phyloP scores from a whole-genome alignment of 768 basidiomycete species.

The Holtermannia corniformis region DNA sequence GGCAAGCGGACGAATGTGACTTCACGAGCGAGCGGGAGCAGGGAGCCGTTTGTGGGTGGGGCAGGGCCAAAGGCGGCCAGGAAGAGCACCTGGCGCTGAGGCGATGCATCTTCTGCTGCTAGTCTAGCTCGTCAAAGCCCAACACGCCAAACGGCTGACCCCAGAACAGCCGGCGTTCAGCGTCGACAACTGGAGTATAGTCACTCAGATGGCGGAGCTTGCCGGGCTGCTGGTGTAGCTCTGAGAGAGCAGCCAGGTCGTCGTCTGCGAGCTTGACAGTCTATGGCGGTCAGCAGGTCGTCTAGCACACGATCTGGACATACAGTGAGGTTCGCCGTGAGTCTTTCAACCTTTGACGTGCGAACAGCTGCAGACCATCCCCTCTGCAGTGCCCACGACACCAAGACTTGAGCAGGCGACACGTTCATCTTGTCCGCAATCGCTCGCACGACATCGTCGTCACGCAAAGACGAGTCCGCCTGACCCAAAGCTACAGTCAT shows the following conservation, averaged over 20 bases:
- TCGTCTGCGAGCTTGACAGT: no score
- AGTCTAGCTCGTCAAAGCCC: no score
- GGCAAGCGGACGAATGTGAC: conserved; percentile 14
- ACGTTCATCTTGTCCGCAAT: conserved; percentile 50
- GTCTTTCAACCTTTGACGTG: conserved; percentile 46
- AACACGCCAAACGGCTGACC: no score
- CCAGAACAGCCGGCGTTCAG: no score
- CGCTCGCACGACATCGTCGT: conserved; percentile 46
- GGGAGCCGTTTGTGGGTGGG: not conserved
- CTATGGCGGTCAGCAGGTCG: no score
- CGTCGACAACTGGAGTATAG: no score
- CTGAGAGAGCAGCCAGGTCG: no score
- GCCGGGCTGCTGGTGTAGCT: no score
- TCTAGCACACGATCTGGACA: no score
- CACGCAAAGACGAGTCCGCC: conserved; percentile 47
- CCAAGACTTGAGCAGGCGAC: conserved; percentile 47
- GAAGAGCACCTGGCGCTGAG: not conserved
- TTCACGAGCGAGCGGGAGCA: not conserved
- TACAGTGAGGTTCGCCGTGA: conserved; percentile 52
- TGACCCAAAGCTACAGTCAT: no score
- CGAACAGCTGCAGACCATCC: conserved; percentile 47
- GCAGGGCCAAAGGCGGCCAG: not conserved
- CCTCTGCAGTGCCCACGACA: conserved; percentile 50
- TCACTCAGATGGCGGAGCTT: no score
- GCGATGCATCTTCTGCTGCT: no score